Conservation (phyloP, 2,329 filamentous ascomycete genomes). For the Zalaria obscura region DNA sequence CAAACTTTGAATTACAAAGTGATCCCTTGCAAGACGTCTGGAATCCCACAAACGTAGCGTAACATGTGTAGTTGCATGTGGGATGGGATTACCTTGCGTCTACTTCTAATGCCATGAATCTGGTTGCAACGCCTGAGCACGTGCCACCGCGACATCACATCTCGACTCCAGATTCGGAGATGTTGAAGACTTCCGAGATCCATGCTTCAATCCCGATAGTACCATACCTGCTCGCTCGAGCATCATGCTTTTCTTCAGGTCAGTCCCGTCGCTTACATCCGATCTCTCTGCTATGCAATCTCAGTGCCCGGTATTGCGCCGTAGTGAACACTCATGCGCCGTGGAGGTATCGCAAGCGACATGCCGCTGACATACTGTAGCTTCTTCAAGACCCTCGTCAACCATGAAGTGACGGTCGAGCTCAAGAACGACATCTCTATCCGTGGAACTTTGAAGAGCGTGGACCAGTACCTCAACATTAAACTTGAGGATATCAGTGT, state of each 20-base stretch:
- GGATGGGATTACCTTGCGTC: no score
- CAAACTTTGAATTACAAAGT: no score
- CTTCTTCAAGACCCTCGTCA: slow-evolving; percentile 98
- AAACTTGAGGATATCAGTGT: slow-evolving; percentile 94
- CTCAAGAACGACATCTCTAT: slow-evolving; percentile 99
- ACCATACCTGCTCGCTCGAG: not conserved
- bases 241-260: slow-evolving; percentile 21
- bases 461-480: slow-evolving; percentile 98
- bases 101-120: no score
- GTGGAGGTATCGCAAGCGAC: not conserved
- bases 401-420: slow-evolving; percentile 93
- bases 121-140: no score
- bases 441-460: slow-evolving; percentile 85
- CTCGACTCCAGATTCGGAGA: no score
- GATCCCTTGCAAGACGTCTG: no score
- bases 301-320: not conserved
- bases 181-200: no score
- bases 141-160: no score
- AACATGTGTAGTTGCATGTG: no score
- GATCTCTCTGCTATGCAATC: not conserved
- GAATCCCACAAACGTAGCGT: no score
- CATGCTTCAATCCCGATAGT: no score
- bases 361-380: slow-evolving; percentile 27
- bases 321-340: not conserved
- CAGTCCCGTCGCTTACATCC: not conserved